Evolutionary conservation across 768 basidiomycete species (phyloP), one percentile per base, ranked within the genome.

Genomic region (Agrocybe pediades): DNA sequence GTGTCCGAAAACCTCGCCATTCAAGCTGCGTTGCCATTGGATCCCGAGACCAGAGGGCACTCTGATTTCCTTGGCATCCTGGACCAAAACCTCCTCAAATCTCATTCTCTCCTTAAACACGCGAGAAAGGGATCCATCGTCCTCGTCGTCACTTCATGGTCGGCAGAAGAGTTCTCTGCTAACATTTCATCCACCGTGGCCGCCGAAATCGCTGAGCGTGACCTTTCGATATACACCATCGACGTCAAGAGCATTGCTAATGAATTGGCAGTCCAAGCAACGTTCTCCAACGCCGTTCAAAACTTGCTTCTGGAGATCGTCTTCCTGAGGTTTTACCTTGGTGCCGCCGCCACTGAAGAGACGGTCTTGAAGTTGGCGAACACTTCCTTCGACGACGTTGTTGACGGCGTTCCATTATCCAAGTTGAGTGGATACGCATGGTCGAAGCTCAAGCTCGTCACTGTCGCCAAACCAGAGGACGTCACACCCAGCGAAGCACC

Each of bases 291-390:
- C 39, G 71, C 74, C 1, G 60, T 82, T 6, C 79, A 88, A 61
- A 77, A 74, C 57, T 69, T 90, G 56, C 64, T 91, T 29, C 80
- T 85, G 40, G 83, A 91, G 61, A 75, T 95, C 24, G 88, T 90
- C 0, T 92, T 98, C 77, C 71, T 98, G 64, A 80, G 92, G 49
- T 76, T 98, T 26, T 98, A 89, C 71, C 74, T 93, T 36, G 90
- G 88, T 24, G 70, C 75, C 46, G 71, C 74, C n/a, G 86, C 85
- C 6, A 79, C 72, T 20, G 80, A 87, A 64, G 66, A 69, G 1
- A 67, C 76, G 6, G 74, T 91, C 16, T 63, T 78, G 39, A 79
- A 80, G 63, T 62, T 89, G 29, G 83, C 81, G 3, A 73, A 71
- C 21, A 70, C 66, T 3, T 63, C 76, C 1, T 76, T 82, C 46